Evolutionary conservation across 2,329 filamentous ascomycete species (phyloP).

Genomic region (Talaromyces pinophilus): DNA sequence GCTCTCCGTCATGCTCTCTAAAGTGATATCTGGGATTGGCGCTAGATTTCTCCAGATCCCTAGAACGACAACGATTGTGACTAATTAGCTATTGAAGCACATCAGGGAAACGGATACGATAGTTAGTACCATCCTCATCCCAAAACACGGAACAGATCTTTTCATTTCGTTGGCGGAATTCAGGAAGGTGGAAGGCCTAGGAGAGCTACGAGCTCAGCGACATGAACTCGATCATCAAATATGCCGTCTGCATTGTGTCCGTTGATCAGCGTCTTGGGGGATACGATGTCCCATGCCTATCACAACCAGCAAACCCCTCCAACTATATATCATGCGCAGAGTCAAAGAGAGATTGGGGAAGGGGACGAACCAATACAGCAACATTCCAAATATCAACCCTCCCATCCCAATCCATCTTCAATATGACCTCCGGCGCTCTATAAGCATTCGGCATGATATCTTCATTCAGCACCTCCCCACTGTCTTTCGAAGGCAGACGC

Average conservation of each 20-base stretch:
- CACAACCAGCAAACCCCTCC: too few relatives aligned
- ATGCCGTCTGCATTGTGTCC: conserved; percentile 3
- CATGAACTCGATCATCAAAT: conserved; percentile 12
- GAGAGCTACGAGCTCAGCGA: conserved; percentile 1
- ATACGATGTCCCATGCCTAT: conserved; percentile 1
- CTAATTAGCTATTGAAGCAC: background rate
- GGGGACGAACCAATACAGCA: conserved; percentile 27
- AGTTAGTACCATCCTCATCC: background rate
- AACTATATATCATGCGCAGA: too few relatives aligned
- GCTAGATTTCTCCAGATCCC: background rate
- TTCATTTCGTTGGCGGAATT: background rate
- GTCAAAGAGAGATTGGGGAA: too few relatives aligned
- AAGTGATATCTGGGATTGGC: background rate
- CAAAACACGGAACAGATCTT: conserved; percentile 1
- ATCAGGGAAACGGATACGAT: background rate
- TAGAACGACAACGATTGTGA: background rate
- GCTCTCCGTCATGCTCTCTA: conserved; percentile 1
- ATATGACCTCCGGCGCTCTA: conserved; percentile 44
- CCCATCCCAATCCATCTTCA: conserved; percentile 42
- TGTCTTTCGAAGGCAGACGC: conserved; percentile 27
- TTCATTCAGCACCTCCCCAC: conserved; percentile 33
- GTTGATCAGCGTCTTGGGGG: background rate
- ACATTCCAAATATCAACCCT: conserved; percentile 47
- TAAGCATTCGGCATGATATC: conserved; percentile 48
- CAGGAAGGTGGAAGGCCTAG: background rate